Conservation (phyloP, 352 stramenopile species). For the Phytophthora constricta region DNA sequence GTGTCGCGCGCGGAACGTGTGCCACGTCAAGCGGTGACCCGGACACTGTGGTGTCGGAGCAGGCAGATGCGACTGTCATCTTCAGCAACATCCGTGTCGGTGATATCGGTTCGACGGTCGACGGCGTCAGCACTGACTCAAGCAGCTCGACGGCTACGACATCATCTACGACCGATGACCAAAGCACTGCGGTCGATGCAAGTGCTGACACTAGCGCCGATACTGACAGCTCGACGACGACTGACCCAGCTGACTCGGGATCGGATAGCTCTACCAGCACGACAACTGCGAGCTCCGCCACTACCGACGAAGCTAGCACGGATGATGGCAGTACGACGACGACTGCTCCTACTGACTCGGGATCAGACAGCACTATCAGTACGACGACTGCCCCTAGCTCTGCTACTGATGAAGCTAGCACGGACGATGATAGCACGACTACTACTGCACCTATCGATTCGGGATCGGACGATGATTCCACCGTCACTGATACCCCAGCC, state of each 20-base stretch:
- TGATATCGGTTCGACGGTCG: slow-evolving; percentile 67
- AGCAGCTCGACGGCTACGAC: no score
- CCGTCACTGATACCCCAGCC: not conserved
- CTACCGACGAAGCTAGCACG: not conserved
- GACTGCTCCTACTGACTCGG: not conserved
- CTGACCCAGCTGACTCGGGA: no score
- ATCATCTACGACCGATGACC: no score
- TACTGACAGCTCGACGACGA: no score
- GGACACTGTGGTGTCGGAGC: slow-evolving; percentile 47
- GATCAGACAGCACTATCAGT: not conserved
- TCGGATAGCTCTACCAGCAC: no score
- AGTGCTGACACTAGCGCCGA: no score
- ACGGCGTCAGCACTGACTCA: no score
- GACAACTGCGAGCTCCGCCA: not conserved
- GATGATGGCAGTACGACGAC: not conserved
- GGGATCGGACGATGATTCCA: not conserved
- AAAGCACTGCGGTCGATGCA: no score
- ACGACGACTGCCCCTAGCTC: no score
- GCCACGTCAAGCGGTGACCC: slow-evolving; percentile 56
- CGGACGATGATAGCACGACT: not conserved
- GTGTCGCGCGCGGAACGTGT: slow-evolving; percentile 61
- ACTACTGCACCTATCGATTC: not conserved
- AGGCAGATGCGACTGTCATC: slow-evolving; percentile 64
- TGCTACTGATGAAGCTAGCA: not conserved
- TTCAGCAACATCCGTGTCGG: slow-evolving; percentile 80